Evolutionary conservation across 1,139 yeast genomes (phyloP).

Genomic region (Taphrina deformans): DNA sequence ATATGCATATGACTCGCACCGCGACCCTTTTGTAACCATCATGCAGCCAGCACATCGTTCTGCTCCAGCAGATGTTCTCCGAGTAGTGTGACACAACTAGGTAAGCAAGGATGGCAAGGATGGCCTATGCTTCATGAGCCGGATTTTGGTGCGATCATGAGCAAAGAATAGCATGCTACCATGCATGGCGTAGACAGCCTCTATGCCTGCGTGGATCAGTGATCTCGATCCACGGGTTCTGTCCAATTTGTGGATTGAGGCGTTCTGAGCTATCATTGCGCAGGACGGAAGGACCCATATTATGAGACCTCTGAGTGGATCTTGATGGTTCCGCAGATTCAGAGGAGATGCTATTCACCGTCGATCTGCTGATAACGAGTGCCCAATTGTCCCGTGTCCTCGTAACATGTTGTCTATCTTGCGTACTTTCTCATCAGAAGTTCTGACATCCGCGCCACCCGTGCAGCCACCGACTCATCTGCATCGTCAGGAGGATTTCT

Average conservation of each 20-base stretch:
- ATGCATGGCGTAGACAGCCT: not conserved
- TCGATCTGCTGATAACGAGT: not conserved
- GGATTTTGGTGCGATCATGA: not conserved
- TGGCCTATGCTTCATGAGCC: not conserved
- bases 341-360: too few relatives aligned
- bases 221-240: not conserved
- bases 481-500: too few relatives aligned
- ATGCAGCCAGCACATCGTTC: too few relatives aligned
- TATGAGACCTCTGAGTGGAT: not conserved
- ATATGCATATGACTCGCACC: too few relatives aligned
- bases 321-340: too few relatives aligned
- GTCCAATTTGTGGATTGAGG: not conserved
- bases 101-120: not conserved
- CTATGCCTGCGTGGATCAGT: not conserved
- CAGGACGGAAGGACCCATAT: not conserved
- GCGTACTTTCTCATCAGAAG: too few relatives aligned
- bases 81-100: too few relatives aligned
- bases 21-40: too few relatives aligned
- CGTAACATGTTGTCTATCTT: not conserved
- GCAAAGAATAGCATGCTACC: not conserved
- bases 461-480: not conserved
- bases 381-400: not conserved
- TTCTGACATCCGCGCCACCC: too few relatives aligned
- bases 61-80: too few relatives aligned
- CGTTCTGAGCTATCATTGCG: not conserved